phyloP scores from a whole-genome alignment of 352 stramenopile species.

The Phytophthora uliginosa region DNA sequence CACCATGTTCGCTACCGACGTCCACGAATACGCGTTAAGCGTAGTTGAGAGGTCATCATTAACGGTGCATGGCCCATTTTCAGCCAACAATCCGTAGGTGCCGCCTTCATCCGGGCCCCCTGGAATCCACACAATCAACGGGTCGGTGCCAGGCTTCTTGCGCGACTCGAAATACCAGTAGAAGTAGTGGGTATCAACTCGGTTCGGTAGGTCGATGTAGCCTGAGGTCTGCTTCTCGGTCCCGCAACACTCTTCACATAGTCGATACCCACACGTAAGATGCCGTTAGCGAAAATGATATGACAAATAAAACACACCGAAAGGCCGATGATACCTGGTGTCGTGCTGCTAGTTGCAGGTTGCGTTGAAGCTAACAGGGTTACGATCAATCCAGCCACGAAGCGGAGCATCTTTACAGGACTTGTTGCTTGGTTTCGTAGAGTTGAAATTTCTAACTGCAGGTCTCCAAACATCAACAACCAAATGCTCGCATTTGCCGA shows the following conservation, averaged over 20 bases:
- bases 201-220: slow-evolving; percentile 63
- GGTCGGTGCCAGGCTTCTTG: slow-evolving; percentile 43
- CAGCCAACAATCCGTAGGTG: slow-evolving; percentile 48
- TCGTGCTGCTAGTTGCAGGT: neutral
- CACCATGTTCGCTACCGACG: slow-evolving; percentile 55
- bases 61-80: slow-evolving; percentile 70
- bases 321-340: neutral
- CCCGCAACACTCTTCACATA: neutral
- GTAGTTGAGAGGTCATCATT: slow-evolving; percentile 46
- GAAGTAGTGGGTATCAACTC: slow-evolving; percentile 71
- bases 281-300: neutral
- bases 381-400: neutral
- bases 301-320: neutral
- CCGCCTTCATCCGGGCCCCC: slow-evolving; percentile 55
- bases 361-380: neutral
- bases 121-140: slow-evolving; percentile 71
- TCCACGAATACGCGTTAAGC: slow-evolving; percentile 62
- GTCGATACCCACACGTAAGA: too few species aligned
- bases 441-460: neutral
- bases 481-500: too few species aligned
- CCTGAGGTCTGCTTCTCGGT: slow-evolving; percentile 51
- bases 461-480: neutral
- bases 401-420: neutral
- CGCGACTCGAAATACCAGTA: slow-evolving; percentile 76
- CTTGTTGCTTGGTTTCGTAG: neutral